Evolutionary conservation across 257 asterid species (phyloP), one percentile per base, ranked within the genome.

Genomic region (Gentiana macrophylla): DNA sequence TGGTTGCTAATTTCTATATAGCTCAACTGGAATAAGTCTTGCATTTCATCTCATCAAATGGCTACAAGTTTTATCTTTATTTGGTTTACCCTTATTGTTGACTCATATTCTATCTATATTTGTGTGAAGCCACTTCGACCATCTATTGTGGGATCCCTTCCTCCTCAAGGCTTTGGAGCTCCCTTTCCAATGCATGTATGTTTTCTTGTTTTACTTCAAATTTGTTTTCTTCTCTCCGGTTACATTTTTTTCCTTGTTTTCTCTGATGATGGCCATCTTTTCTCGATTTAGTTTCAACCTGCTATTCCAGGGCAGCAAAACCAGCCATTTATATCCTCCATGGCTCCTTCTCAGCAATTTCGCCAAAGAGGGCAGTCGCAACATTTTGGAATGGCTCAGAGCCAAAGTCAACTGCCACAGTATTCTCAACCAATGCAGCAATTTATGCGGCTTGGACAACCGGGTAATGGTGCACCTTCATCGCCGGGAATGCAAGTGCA

Each of bases 341-440:
- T 56, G 33, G 77, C 79, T 62, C 72, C 73, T 59, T 46, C 81
- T 63, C 95, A 78, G 66, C 97, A 86, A 55, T 89, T 75, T 73
- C 92, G 71, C 60, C 82, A 84, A 51, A 63, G 74, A 56, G 87
- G 86, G 49, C 92, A 71, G 62, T 55, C 67, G 15, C 92, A 77
- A 62, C 77, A 79, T 74, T 60, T 65, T 49, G 88, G 89, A 59
- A 71, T 77, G 73, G 79, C 71, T 56, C 84, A 75, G 56, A 80
- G 86, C 62, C 94, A 81, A 75, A 72, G 65, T 72, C 94, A 84
- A 52, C 76, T 56, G 8, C 80, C 77, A 58, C 94, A 70, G 62
- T 87, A 72, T 79, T 78, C 95, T 65, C 97, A 88, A 71, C 72
- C 78, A 56, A 72, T 72, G 79, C 97, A 73, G 62, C 94, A 83